Percentiles rank a stretch among this genome's conserved stretches.
Evolutionary conservation across 805 yeast genomes (phyloP).

Genomic region (Candida michaelii): DNA sequence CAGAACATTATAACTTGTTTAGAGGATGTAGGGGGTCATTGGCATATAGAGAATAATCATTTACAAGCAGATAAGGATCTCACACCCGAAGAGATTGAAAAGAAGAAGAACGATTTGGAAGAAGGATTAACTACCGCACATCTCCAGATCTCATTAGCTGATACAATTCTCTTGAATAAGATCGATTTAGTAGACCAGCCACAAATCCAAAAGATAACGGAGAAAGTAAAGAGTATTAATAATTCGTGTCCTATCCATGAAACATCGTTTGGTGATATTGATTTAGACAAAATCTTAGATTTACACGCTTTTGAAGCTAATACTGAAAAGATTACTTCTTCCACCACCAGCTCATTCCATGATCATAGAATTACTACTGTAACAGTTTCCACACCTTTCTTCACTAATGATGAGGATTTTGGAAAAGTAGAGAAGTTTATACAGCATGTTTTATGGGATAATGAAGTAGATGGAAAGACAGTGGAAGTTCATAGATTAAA

Average conservation of each 20-base stretch:
- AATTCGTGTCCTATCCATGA: conserved; percentile 62
- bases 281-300: conserved; percentile 65
- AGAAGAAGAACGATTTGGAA: conserved; percentile 28
- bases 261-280: conserved; percentile 74
- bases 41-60: conserved; percentile 49
- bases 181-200: conserved; percentile 46
- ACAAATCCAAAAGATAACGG: conserved; percentile 29
- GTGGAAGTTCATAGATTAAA: conserved; percentile 81
- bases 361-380: conserved; percentile 40
- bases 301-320: conserved; percentile 69
- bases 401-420: conserved; percentile 37
- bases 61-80: conserved; percentile 24
- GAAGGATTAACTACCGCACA: conserved; percentile 76
- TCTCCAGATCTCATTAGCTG: conserved; percentile 88
- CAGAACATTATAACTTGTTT: conserved; percentile 64
- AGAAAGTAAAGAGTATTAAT: conserved; percentile 57
- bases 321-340: conserved; percentile 18
- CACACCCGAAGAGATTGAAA: conserved; percentile 30
- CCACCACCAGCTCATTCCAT: conserved; percentile 26
- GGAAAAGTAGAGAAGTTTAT: conserved; percentile 57
- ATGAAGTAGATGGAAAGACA: conserved; percentile 34
- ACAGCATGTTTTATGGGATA: conserved; percentile 78
- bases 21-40: conserved; percentile 71
- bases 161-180: conserved; percentile 77
- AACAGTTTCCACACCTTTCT: conserved; percentile 44